These are phyloP conservation scores for Dipteronia dyeriana DNA, from an alignment of 345 rosid genomes.

Conservation along the genomic window DNA sequence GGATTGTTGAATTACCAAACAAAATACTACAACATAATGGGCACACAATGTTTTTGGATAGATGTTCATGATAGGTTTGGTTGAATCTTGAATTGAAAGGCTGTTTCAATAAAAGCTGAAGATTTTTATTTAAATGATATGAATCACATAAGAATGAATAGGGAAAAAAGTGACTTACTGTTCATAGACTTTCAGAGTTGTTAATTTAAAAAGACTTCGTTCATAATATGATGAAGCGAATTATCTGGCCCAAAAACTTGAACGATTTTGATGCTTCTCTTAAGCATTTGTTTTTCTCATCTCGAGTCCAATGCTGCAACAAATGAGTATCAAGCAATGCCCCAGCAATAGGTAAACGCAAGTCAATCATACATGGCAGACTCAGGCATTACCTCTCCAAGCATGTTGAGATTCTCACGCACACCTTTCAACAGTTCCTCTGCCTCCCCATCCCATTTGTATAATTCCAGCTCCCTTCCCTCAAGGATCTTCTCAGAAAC, in stretches of 20 bases:
- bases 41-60: background rate
- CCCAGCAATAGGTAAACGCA: slow-evolving; percentile 15
- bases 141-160: background rate
- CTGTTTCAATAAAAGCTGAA: too few relatives aligned
- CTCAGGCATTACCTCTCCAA: slow-evolving; percentile 62
- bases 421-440: slow-evolving; percentile 60
- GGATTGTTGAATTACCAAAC: background rate
- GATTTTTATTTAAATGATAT: too few relatives aligned
- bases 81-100: too few relatives aligned
- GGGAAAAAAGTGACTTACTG: background rate
- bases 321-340: slow-evolving; percentile 20
- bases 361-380: slow-evolving; percentile 9
- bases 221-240: slow-evolving; percentile 70
- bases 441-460: slow-evolving; percentile 63
- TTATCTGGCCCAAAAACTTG: slow-evolving; percentile 75
- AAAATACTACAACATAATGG: background rate
- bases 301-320: slow-evolving; percentile 83
- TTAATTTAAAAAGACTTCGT: slow-evolving; percentile 1
- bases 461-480: slow-evolving; percentile 74
- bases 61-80: too few relatives aligned
- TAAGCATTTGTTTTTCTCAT: slow-evolving; percentile 77
- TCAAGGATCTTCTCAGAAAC: slow-evolving; percentile 68
- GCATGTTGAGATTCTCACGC: slow-evolving; percentile 78
- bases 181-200: background rate
- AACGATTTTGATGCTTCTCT: slow-evolving; percentile 78